Evolutionary conservation across 768 basidiomycete species (phyloP), one percentile per base, ranked within the genome.

Genomic region (Boletus edulis): DNA sequence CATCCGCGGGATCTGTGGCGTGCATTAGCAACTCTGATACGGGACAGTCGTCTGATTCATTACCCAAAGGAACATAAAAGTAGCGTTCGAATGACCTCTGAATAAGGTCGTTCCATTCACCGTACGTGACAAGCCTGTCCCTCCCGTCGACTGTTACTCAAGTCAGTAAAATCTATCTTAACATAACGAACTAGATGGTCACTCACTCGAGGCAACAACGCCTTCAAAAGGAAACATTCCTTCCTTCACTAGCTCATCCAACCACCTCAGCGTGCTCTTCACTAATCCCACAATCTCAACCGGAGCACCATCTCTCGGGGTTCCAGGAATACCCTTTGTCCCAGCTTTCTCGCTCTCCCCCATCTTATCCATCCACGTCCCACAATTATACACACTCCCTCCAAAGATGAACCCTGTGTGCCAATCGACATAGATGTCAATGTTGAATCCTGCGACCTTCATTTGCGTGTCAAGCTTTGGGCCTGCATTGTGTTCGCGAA

Each of bases 291-390:
- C 94, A 59, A 98, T 98, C 73, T 99, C 97, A 38, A 99, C 78
- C 0, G 97, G 95, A 0, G 96, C 91, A 10, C 97, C 97, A 66
- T 98, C 95, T 60, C 97, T 79, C 1, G 97, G 95, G 0, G 95
- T 96, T 11, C 93, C 97, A n/a, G 97, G 97, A 31, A 89, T 72
- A 29, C 97, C 97, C 72, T 95, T 97, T 50, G 89, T 98, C 2
- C 94, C 92, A 5, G 97, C 96, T 62, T 85, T 91, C 55, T 76
- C 77, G 3, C 91, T 94, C 67, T 96, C 94, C 42, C 97, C 97
- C 93, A 95, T 95, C 80, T 96, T 96, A 76, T 96, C 94, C 94
- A 94, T 94, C 94, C 94, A 96, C 1, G 94, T 95, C 12, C 94
- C 94, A 67, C 94, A 95, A 63, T 96, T 96, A 64, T 80, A 72